These are phyloP conservation scores for Colletotrichum liriopes DNA, from an alignment of 2,329 filamentous ascomycete species.

Conservation along the genomic window DNA sequence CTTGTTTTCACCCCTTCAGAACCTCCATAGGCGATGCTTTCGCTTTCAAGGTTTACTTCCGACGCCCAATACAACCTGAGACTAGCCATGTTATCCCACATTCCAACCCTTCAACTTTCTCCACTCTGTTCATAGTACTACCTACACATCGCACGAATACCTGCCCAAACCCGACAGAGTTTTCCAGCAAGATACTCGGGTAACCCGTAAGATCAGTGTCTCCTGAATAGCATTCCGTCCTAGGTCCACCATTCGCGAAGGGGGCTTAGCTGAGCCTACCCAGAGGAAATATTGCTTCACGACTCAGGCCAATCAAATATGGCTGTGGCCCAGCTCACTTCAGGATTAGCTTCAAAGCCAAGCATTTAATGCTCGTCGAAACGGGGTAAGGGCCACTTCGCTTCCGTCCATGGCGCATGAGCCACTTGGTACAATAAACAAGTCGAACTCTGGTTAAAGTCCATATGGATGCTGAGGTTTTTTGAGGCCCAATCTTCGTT, in stretches of 20 bases:
- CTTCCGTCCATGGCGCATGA: conserved; percentile 3
- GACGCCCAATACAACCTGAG: conserved; percentile 4
- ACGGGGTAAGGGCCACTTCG: conserved; percentile 9
- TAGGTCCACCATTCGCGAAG: background rate
- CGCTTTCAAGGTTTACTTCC: background rate
- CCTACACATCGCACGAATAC: background rate
- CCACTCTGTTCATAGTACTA: background rate
- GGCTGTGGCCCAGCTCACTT: background rate
- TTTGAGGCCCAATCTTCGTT: background rate
- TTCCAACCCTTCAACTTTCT: background rate
- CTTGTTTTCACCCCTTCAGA: background rate
- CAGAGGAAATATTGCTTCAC: background rate
- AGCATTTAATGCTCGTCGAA: conserved; percentile 2
- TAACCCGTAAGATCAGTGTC: background rate
- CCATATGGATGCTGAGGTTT: background rate
- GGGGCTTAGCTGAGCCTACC: background rate
- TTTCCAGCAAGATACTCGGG: background rate
- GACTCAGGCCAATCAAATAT: background rate
- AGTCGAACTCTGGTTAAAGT: background rate
- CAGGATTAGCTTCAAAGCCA: conserved; percentile 8
- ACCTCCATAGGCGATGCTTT: background rate
- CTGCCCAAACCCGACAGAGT: conserved; percentile 17
- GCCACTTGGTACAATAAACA: conserved; percentile 8
- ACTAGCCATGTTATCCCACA: conserved; percentile 8
- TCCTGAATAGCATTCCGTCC: background rate